Conservation (phyloP, 169 alveolate genomes). For the Eimeria mitis region DNA sequence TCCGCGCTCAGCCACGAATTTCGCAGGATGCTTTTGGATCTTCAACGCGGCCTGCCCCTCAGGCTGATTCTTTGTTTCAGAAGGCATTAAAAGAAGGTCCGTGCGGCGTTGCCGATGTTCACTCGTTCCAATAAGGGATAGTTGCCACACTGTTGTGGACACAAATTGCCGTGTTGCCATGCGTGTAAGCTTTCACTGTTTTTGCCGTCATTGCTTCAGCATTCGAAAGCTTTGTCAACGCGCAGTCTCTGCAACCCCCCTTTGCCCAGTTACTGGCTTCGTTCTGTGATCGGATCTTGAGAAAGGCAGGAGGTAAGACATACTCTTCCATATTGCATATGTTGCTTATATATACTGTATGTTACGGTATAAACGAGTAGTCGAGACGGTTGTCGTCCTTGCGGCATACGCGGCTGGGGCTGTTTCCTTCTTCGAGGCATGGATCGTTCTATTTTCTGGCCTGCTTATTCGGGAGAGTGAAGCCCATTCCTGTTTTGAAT, state of each 20-base stretch:
- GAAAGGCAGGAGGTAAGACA: slow-evolving; percentile 76
- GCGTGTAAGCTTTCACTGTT: slow-evolving; percentile 5
- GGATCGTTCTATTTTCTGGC: background rate
- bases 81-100: slow-evolving; percentile 83
- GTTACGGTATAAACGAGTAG: background rate
- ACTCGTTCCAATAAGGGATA: background rate
- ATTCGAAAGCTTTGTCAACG: slow-evolving; percentile 81
- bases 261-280: slow-evolving; percentile 80
- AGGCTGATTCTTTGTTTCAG: slow-evolving; percentile 84
- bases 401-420: background rate
- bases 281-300: slow-evolving; percentile 82
- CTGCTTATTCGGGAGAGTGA: background rate
- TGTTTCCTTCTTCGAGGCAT: background rate
- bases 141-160: background rate
- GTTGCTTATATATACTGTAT: too few relatives aligned
- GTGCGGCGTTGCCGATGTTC: background rate
- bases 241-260: slow-evolving; percentile 68
- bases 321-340: background rate
- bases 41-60: slow-evolving; percentile 55
- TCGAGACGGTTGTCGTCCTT: background rate
- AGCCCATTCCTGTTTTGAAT: background rate
- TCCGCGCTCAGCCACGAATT: slow-evolving; percentile 61
- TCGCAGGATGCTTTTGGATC: slow-evolving; percentile 30
- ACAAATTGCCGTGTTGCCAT: background rate
- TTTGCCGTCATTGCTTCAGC: slow-evolving; percentile 54